Percentiles rank a stretch among this genome's conserved stretches.
These are phyloP conservation scores for Gentiana straminea DNA, from an alignment of 257 asterid species.

Conservation along the genomic window DNA sequence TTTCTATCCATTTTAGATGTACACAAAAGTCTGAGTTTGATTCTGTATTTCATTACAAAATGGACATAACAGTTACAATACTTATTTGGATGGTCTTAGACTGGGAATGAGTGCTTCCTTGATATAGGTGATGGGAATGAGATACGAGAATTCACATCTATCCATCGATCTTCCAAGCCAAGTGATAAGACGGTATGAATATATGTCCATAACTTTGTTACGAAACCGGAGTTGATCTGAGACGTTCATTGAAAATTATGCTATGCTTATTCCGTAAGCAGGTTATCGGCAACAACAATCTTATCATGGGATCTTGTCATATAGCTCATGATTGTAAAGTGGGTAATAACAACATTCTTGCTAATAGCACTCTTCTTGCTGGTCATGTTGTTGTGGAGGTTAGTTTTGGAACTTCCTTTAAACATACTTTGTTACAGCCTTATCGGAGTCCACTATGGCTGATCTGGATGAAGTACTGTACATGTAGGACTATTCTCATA, in stretches of 20 bases:
- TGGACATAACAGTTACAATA: conserved; percentile 1
- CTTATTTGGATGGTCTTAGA: conserved; percentile 36
- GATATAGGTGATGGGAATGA: conserved; percentile 91
- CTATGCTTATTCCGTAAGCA: conserved; percentile 20
- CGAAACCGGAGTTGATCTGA: conserved; percentile 5
- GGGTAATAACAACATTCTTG: conserved; percentile 70
- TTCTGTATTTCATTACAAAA: neutral
- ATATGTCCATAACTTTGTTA: conserved; percentile 1
- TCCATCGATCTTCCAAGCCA: conserved; percentile 86
- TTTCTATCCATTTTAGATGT: too few relatives aligned
- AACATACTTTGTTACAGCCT: neutral
- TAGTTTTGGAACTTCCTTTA: conserved; percentile 4
- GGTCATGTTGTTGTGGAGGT: conserved; percentile 96
- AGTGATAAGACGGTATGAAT: conserved; percentile 61
- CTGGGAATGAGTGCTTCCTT: conserved; percentile 82
- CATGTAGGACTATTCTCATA: conserved; percentile 69
- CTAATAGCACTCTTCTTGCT: conserved; percentile 83
- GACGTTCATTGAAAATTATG: neutral
- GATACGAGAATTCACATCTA: conserved; percentile 69
- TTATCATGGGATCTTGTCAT: conserved; percentile 95
- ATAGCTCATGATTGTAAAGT: conserved; percentile 95
- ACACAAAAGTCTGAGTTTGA: too few relatives aligned
- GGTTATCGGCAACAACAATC: conserved; percentile 83
- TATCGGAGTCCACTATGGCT: neutral
- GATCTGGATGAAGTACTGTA: conserved; percentile 9